phyloP scores from a whole-genome alignment of 305 asterid genomes.

The Petunia hybrid region DNA sequence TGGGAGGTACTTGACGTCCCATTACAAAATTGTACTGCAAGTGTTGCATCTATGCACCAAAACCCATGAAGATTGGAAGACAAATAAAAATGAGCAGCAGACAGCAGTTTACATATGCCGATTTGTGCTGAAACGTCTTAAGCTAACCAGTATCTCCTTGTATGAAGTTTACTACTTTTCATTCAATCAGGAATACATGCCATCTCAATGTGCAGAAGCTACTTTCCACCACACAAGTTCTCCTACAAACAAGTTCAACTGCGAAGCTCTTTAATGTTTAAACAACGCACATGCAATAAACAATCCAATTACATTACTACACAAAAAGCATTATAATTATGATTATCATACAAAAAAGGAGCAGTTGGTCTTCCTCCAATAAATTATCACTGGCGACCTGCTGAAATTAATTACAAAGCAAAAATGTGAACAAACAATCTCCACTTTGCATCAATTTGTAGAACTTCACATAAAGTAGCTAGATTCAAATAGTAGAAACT shows the following conservation, averaged over 20 bases:
- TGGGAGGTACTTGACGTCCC: too few species aligned
- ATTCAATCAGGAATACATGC: background rate
- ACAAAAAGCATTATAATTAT: conserved; percentile 42
- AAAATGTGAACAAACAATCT: background rate
- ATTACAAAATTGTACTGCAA: background rate
- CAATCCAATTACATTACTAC: background rate
- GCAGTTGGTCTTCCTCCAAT: background rate
- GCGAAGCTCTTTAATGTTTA: background rate
- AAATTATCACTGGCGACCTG: conserved; percentile 53
- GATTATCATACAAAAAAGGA: conserved; percentile 4
- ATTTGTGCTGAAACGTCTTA: background rate
- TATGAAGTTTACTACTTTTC: background rate
- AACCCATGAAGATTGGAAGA: background rate
- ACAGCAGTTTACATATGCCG: background rate
- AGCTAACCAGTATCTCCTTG: background rate
- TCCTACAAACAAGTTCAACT: conserved; percentile 17
- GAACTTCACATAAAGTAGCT: background rate
- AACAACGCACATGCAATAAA: background rate
- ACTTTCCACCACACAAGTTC: background rate
- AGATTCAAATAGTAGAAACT: background rate
- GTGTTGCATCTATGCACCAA: background rate
- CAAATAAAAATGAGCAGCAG: background rate
- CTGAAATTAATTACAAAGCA: conserved; percentile 37
- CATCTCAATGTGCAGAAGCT: background rate
- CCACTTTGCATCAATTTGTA: background rate